Evolutionary conservation across 1,284 basidiomycete genomes (phyloP).

Genomic region (Exobasidium cylindrosporum): DNA sequence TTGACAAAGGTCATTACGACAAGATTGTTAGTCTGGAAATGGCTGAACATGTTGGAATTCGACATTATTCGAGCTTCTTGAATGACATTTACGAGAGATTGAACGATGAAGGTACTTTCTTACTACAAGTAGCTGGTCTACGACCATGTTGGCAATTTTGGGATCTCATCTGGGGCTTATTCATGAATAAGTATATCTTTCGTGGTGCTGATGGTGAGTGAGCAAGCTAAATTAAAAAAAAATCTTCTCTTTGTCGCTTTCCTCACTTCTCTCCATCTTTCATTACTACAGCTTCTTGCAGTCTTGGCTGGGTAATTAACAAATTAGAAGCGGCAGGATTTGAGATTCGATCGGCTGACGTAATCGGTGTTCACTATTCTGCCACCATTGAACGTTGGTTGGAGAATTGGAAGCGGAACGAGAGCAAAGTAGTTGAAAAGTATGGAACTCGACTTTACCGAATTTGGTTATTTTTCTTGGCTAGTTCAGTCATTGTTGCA

Average conservation of each 20-base stretch:
- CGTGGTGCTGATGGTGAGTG: conserved; percentile 76
- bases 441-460: conserved; percentile 73
- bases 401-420: conserved; percentile 58
- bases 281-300: conserved; percentile 59
- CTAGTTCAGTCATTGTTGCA: conserved; percentile 46
- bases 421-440: conserved; percentile 78
- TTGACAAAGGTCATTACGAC: conserved; percentile 72
- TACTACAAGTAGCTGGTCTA: conserved; percentile 93
- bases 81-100: conserved; percentile 87
- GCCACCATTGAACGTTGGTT: conserved; percentile 72
- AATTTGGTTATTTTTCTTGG: conserved; percentile 55
- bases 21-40: conserved; percentile 98
- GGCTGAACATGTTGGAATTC: conserved; percentile 91
- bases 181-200: conserved; percentile 66
- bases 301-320: conserved; percentile 89
- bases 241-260: conserved; percentile 7
- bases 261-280: not conserved
- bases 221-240: not conserved
- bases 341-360: conserved; percentile 93
- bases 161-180: conserved; percentile 82
- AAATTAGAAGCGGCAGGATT: conserved; percentile 82
- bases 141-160: conserved; percentile 94
- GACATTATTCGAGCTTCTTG: conserved; percentile 85
- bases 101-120: conserved; percentile 89
- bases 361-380: conserved; percentile 74